phyloP scores from a whole-genome alignment of 2,329 filamentous ascomycete genomes.

The Pyricularia pennisetigena region DNA sequence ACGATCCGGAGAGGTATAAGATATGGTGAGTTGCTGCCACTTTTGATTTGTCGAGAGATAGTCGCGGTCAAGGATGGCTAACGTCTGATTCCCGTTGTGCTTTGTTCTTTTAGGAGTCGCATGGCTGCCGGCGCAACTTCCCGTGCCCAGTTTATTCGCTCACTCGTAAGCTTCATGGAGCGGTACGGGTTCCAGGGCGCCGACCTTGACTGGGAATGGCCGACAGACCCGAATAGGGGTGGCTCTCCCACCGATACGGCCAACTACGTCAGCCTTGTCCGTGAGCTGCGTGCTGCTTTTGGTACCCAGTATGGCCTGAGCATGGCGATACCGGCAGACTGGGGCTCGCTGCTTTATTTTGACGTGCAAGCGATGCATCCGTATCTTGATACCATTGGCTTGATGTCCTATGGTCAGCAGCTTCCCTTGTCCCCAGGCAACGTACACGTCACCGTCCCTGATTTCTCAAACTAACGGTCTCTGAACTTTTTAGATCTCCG shows the following conservation, averaged over 20 bases:
- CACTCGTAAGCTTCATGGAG: constrained; percentile 20
- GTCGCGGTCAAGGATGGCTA: not conserved
- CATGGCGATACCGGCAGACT: constrained; percentile 23
- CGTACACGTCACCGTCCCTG: not conserved
- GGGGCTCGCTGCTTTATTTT: constrained; percentile 28
- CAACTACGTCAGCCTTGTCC: constrained; percentile 24
- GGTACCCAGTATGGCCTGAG: constrained; percentile 28
- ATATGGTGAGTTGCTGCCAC: constrained; percentile 12
- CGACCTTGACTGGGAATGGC: constrained; percentile 39
- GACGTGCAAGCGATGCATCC: constrained; percentile 24
- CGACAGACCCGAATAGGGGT: constrained; percentile 21
- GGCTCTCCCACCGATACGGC: constrained; percentile 23
- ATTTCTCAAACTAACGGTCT: not conserved
- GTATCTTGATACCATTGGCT: constrained; percentile 26
- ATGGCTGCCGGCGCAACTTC: constrained; percentile 15
- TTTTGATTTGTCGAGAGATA: constrained; percentile 13
- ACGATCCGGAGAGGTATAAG: constrained; percentile 8
- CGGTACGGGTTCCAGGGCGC: constrained; percentile 28
- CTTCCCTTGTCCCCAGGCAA: not conserved
- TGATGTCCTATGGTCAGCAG: constrained; percentile 22
- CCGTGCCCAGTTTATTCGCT: constrained; percentile 26
- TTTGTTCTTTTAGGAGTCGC: constrained; percentile 11
- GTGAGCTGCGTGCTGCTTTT: constrained; percentile 24
- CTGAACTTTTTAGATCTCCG: not conserved
- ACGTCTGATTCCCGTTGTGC: not conserved